Percentiles rank a stretch among this genome's conserved stretches.
Evolutionary conservation across 2,329 filamentous ascomycete genomes (phyloP).

Genomic region (Seiridium cupressi): DNA sequence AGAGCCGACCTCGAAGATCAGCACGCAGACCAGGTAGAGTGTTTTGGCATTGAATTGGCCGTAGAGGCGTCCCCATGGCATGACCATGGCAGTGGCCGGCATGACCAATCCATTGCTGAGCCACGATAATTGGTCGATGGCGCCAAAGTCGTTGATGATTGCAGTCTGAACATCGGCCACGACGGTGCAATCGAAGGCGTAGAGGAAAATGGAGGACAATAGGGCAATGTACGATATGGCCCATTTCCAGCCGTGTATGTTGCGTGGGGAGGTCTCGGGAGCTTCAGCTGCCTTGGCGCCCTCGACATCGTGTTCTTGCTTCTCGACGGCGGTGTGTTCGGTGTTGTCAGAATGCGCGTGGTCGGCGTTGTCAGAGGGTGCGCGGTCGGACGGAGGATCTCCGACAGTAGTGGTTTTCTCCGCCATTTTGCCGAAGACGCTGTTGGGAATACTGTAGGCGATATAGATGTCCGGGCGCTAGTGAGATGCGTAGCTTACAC

Average conservation of each 20-base stretch:
- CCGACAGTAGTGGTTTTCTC: too few species aligned
- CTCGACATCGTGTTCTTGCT: too few species aligned
- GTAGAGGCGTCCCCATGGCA: constrained; percentile 32
- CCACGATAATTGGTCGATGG: constrained; percentile 36
- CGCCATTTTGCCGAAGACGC: too few species aligned
- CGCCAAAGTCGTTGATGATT: constrained; percentile 31
- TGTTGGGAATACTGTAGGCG: too few species aligned
- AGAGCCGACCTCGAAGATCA: constrained; percentile 15
- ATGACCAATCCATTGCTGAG: constrained; percentile 14
- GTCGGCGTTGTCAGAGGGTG: too few species aligned
- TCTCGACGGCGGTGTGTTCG: too few species aligned
- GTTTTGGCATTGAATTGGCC: constrained; percentile 39
- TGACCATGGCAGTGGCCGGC: constrained; percentile 27
- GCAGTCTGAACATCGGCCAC: constrained; percentile 40
- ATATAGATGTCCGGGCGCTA: too few species aligned
- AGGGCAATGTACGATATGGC: background rate
- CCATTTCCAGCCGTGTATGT: background rate
- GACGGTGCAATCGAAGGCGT: constrained; percentile 42
- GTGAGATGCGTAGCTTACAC: too few species aligned
- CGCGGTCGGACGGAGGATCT: too few species aligned
- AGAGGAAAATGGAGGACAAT: constrained; percentile 23
- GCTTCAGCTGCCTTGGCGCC: too few species aligned
- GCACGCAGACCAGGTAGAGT: constrained; percentile 17
- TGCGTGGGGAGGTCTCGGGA: too few species aligned
- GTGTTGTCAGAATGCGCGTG: too few species aligned